Evolutionary conservation across 148 eudicot genomes (phyloP).

Genomic region (Pouteria glomerata): DNA sequence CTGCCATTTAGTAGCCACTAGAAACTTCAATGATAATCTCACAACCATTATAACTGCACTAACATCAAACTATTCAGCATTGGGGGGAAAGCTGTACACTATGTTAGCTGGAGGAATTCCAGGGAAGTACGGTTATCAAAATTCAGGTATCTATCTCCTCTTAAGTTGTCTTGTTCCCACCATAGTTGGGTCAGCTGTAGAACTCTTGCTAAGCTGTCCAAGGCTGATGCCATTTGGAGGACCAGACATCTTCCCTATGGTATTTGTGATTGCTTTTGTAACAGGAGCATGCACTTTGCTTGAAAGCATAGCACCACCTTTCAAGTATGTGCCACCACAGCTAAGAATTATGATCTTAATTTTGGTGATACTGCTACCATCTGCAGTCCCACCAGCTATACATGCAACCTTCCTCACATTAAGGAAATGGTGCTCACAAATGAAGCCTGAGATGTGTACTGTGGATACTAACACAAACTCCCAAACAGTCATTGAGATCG

Average conservation of each 20-base stretch:
- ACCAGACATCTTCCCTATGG: neutral
- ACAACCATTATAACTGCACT: neutral
- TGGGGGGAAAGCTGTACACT: neutral
- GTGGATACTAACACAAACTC: neutral
- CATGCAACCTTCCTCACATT: neutral
- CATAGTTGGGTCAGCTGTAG: neutral
- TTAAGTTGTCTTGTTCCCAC: neutral
- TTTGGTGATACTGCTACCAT: neutral
- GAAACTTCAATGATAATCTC: neutral
- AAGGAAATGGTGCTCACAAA: neutral
- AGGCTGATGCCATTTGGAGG: neutral
- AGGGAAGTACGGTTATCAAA: neutral
- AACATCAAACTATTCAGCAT: neutral
- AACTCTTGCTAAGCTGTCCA: neutral
- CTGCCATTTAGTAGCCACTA: neutral
- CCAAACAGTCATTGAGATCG: slow-evolving; percentile 2
- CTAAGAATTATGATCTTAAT: neutral
- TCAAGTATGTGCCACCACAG: neutral
- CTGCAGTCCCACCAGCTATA: neutral
- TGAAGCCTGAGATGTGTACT: neutral
- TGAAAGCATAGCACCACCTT: neutral
- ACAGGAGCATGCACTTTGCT: neutral
- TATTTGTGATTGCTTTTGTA: neutral
- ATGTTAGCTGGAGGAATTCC: neutral
- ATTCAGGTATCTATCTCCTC: neutral